A percentile compares a stretch with the other conserved stretches of the same genome.
phyloP scores from a whole-genome alignment of 257 asterid species.

The Solanum habrochaites region DNA sequence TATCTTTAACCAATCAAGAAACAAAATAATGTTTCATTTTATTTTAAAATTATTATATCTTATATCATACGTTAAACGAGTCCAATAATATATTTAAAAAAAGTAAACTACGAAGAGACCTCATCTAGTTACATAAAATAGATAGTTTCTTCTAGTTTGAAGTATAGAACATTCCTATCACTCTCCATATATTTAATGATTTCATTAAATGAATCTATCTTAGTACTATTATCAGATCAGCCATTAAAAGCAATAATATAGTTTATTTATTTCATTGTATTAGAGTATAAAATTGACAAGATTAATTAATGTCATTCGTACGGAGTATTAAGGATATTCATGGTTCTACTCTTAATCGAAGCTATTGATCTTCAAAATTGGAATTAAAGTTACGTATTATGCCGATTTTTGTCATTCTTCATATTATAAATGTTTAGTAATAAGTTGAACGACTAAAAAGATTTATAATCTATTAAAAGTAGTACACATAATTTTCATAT shows the following conservation, averaged over 20 bases:
- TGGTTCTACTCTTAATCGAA: neutral
- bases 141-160: neutral
- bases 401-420: neutral
- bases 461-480: neutral
- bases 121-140: neutral
- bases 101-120: neutral
- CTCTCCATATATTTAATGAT: neutral
- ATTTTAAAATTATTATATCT: too few species aligned
- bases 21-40: too few species aligned
- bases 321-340: neutral
- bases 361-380: neutral
- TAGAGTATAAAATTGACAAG: neutral
- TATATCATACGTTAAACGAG: fast-evolving
- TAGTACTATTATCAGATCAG: neutral
- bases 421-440: neutral
- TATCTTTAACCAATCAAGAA: too few species aligned
- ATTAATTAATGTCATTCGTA: neutral
- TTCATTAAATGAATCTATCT: neutral
- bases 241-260: neutral
- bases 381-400: neutral
- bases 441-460: neutral
- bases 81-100: too few species aligned
- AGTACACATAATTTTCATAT: neutral
- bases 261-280: neutral
- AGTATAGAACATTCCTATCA: neutral